Base-by-base conservation (phyloP, 2,329 filamentous ascomycete species). In the Diaporthe sp. region DNA sequence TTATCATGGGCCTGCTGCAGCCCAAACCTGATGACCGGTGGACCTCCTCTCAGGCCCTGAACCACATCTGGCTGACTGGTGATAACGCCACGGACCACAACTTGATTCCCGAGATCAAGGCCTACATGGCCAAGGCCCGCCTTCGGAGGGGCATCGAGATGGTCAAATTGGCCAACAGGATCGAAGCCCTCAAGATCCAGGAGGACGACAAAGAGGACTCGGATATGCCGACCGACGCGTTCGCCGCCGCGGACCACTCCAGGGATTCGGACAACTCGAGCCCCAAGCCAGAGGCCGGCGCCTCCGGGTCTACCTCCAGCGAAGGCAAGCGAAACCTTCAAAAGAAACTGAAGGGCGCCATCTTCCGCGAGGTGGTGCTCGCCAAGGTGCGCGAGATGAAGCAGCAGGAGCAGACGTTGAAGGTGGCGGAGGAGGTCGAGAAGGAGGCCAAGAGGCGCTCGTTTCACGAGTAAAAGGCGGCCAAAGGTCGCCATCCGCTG, bases 331-430 rank as follows among this genome's bases (percentile, higher is more conserved):
- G 84, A 76, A 85, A 81, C 62, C 82, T 90, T 17, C 86, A 86
- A 77, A 87, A 86, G 80, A 84, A 88, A 76, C 86, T 91, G 79
- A 90, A 90, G 82, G 87, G 90, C 75, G 90, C 95, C 77, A 97
- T 98, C 80, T 98, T 98, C 91, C 91, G 94, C 80, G 96, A 98
- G 84, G 94, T 98, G 17, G 96, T 98, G 19, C 88, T 98, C 75
- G 96, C 96, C 78, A 98, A 98, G 87, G 95, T 98, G 61, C 91
- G 94, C 76, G 96, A 98, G 85, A 94, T 95, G 90, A 97, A 97
- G 88, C 93, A 95, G 79, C 91, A 96, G 80, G 94, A 98, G 82
- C 92, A 96, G 82, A 91, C 90, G 44, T 88, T 94, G 79, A 92
- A 93, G 83, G 83, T 94, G 85, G 87, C 91, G 84, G 87, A 92